Conservation (phyloP, 1,139 yeast species). For the Meyerozyma carpophila region DNA sequence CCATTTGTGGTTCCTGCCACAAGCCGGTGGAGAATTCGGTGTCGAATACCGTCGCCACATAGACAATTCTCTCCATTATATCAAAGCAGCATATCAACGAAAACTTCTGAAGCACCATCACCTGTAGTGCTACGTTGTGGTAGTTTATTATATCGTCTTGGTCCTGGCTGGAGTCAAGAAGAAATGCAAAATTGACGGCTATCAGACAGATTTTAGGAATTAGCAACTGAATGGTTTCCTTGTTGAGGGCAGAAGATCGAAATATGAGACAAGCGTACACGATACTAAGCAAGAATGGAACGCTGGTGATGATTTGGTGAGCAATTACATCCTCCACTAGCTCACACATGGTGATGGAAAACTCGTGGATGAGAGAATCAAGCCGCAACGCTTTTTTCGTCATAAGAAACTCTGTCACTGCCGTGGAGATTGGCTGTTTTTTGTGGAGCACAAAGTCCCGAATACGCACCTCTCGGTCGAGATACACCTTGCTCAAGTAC, state of each 20-base stretch:
- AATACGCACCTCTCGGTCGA: slow-evolving; percentile 26
- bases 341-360: slow-evolving; percentile 36
- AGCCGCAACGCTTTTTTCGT: slow-evolving; percentile 33
- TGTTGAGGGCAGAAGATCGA: slow-evolving; percentile 51
- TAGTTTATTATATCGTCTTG: slow-evolving; percentile 32
- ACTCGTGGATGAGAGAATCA: slow-evolving; percentile 36
- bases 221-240: slow-evolving; percentile 20
- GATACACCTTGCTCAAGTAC: slow-evolving; percentile 42
- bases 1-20: slow-evolving; percentile 22
- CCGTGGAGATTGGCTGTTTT: slow-evolving; percentile 27
- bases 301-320: slow-evolving; percentile 25
- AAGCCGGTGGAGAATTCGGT: slow-evolving; percentile 13
- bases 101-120: slow-evolving; percentile 43
- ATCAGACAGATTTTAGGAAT: slow-evolving; percentile 15
- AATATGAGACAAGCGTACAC: slow-evolving; percentile 49
- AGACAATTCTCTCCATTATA: slow-evolving; percentile 39
- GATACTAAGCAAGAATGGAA: slow-evolving; percentile 53
- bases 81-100: slow-evolving; percentile 49
- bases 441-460: slow-evolving; percentile 25
- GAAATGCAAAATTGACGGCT: slow-evolving; percentile 15
- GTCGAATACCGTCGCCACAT: slow-evolving; percentile 21
- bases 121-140: slow-evolving; percentile 35
- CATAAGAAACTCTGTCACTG: slow-evolving; percentile 33
- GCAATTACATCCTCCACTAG: slow-evolving; percentile 23
- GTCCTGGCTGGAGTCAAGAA: slow-evolving; percentile 22